Evolutionary conservation across 305 asterid species (phyloP).

Genomic region (Solanum hybrid): DNA sequence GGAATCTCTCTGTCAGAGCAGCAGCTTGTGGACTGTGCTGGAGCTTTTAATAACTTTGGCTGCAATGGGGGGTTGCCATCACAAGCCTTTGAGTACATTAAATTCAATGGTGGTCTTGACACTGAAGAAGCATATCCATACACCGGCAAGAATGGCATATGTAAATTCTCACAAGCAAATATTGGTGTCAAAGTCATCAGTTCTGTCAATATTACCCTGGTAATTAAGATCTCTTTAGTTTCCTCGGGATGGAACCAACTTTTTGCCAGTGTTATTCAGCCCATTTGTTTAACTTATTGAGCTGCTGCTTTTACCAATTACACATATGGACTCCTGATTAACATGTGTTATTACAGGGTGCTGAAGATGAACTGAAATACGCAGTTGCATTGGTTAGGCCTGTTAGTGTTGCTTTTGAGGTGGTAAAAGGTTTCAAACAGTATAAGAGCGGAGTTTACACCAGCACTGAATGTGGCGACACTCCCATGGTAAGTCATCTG

Average conservation of each 20-base stretch:
- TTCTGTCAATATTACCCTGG: constrained; percentile 89
- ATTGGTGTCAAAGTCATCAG: constrained; percentile 48
- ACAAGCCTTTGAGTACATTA: constrained; percentile 94
- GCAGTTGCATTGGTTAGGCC: constrained; percentile 83
- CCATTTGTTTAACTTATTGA: background rate
- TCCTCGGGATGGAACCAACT: background rate
- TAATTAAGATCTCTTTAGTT: constrained; percentile 19
- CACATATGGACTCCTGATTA: background rate
- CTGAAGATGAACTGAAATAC: constrained; percentile 80
- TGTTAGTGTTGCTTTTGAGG: constrained; percentile 93
- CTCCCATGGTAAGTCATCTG: constrained; percentile 55
- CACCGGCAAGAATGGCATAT: constrained; percentile 48
- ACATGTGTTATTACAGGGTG: constrained; percentile 44
- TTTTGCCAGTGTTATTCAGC: background rate
- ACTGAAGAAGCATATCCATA: constrained; percentile 88
- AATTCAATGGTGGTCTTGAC: constrained; percentile 81
- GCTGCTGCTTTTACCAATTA: background rate
- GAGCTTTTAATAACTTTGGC: constrained; percentile 84
- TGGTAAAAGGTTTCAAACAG: constrained; percentile 37
- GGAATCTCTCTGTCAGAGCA: constrained; percentile 83
- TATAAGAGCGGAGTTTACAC: constrained; percentile 71
- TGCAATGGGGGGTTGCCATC: constrained; percentile 95
- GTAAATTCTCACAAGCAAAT: constrained; percentile 69
- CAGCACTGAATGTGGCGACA: constrained; percentile 55
- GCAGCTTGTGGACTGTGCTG: constrained; percentile 99